phyloP scores from a whole-genome alignment of 177 flowering plant genomes.

The Viscum album region DNA sequence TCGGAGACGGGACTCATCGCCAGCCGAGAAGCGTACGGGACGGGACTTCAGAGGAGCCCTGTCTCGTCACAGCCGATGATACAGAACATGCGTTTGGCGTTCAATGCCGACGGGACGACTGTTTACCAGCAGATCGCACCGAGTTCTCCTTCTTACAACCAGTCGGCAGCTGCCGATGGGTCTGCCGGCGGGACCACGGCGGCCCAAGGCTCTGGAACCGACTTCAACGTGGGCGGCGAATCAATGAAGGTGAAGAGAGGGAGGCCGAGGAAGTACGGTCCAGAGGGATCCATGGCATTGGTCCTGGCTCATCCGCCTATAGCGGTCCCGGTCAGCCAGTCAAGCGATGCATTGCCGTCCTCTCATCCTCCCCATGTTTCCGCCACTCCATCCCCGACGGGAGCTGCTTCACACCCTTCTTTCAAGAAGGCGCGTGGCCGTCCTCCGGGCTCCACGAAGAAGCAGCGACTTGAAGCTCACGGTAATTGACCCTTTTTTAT shows the following conservation, averaged over 20 bases:
- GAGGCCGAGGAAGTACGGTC: slow-evolving; percentile 81
- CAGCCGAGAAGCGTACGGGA: slow-evolving; percentile 31
- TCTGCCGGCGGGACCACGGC: slow-evolving; percentile 5
- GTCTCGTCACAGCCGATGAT: slow-evolving; percentile 25
- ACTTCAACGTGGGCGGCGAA: slow-evolving; percentile 26
- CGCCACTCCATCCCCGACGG: slow-evolving; percentile 14
- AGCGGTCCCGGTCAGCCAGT: slow-evolving; percentile 6
- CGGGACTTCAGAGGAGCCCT: slow-evolving; percentile 25
- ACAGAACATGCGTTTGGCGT: slow-evolving; percentile 44
- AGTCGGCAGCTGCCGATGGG: slow-evolving; percentile 3
- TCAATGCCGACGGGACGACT: slow-evolving; percentile 37
- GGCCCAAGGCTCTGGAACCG: slow-evolving; percentile 4
- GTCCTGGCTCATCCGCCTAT: slow-evolving; percentile 23
- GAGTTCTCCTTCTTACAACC: slow-evolving; percentile 30
- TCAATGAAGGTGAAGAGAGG: slow-evolving; percentile 64
- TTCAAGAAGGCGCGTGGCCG: slow-evolving; percentile 59
- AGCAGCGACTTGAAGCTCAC: slow-evolving; percentile 46
- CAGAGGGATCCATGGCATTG: slow-evolving; percentile 59
- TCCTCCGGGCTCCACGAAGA: slow-evolving; percentile 58
- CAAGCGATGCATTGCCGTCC: slow-evolving; percentile 11
- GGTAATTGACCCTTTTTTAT: slow-evolving; percentile 25
- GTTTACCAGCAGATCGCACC: slow-evolving; percentile 37
- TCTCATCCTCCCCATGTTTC: slow-evolving; percentile 14
- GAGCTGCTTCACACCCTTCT: slow-evolving; percentile 26
- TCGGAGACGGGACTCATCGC: slow-evolving; percentile 47